Evolutionary conservation across 2,329 filamentous ascomycete genomes (phyloP).

Genomic region (Celoporthe dispersa): DNA sequence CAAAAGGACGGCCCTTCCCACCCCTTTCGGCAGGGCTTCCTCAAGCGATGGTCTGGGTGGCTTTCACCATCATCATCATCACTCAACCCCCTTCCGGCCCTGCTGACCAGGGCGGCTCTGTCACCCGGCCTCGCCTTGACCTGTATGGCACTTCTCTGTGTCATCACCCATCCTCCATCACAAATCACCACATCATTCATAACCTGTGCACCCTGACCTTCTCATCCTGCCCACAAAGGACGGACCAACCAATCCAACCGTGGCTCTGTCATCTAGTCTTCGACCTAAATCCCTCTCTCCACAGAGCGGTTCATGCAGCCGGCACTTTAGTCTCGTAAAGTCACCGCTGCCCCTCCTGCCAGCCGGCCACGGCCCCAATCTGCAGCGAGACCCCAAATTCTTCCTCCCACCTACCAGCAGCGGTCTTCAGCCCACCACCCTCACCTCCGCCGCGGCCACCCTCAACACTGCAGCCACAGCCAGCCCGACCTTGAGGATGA

Average conservation of each 20-base stretch:
- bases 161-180: not conserved
- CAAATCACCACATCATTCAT: not conserved
- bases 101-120: not conserved
- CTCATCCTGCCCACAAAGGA: not conserved
- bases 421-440: not conserved
- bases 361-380: constrained; percentile 21
- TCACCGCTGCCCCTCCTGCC: constrained; percentile 26
- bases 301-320: constrained; percentile 19
- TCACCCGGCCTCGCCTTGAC: not conserved
- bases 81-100: not conserved
- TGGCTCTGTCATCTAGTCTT: constrained; percentile 23
- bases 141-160: not conserved
- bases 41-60: not conserved
- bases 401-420: not conserved
- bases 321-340: not conserved
- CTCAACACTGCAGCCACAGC: not conserved
- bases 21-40: not conserved
- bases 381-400: constrained; percentile 24
- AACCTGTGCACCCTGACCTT: not conserved
- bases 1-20: constrained; percentile 1
- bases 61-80: constrained; percentile 6
- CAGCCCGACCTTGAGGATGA: constrained; percentile 39
- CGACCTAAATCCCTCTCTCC: constrained; percentile 1
- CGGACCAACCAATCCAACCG: constrained; percentile 11
- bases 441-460: not conserved